phyloP scores from a whole-genome alignment of 2,329 filamentous ascomycete genomes.

The Apiospora phragmitis region DNA sequence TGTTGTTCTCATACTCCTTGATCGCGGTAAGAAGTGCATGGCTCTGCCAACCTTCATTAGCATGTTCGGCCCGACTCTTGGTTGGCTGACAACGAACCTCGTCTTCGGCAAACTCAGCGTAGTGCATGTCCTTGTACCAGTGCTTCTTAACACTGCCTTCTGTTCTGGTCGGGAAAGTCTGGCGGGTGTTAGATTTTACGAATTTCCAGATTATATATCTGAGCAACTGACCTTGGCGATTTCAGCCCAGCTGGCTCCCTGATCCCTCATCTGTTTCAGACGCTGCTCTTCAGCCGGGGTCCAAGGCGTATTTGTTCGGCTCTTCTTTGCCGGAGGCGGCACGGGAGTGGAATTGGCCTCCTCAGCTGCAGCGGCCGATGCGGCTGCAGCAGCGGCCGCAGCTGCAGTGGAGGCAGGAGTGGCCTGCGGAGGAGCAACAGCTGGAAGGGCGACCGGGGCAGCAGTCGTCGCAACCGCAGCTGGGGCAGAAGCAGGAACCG shows the following conservation, averaged over 20 bases:
- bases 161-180: constrained; percentile 90
- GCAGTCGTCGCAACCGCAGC: constrained; percentile 24
- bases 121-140: constrained; percentile 99
- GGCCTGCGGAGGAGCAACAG: constrained; percentile 30
- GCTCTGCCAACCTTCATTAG: constrained; percentile 48
- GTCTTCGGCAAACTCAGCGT: constrained; percentile 96
- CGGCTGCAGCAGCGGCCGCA: constrained; percentile 18
- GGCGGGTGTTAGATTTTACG: constrained; percentile 4
- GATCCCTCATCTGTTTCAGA: constrained; percentile 91
- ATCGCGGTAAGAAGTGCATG: constrained; percentile 86
- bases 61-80: constrained; percentile 25
- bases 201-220: constrained; percentile 16
- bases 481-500: constrained; percentile 29
- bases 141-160: constrained; percentile 99
- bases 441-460: constrained; percentile 29
- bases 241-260: constrained; percentile 93
- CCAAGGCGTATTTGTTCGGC: constrained; percentile 98
- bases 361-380: constrained; percentile 30
- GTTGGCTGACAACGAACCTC: constrained; percentile 45
- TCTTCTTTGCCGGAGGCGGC: constrained; percentile 77
- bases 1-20: constrained; percentile 97
- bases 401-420: constrained; percentile 22
- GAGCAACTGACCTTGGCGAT: constrained; percentile 79
- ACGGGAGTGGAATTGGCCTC: constrained; percentile 33
- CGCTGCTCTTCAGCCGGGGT: constrained; percentile 90